Evolutionary conservation across 345 rosid species (phyloP), one percentile per base, ranked within the genome.

Genomic region (Turnera subulata): DNA sequence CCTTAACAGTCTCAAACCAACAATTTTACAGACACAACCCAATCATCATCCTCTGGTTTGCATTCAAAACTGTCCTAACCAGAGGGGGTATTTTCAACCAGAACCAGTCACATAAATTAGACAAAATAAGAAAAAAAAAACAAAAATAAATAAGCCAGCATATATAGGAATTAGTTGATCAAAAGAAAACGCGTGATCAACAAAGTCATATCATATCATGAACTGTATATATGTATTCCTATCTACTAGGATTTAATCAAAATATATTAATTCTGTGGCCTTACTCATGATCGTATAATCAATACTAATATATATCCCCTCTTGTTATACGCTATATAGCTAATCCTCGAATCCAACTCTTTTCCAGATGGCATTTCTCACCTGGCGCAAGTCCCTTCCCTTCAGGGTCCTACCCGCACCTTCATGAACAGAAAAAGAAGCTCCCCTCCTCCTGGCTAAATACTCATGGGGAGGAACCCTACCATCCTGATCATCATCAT

Each of bases 351-450:
- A 78, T 7, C 82, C 82, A 38, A 73, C 74, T 52, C 59, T 71
- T 72, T 78, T 58, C 82, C 82, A 78, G 46, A 78, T 56, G 11
- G 76, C 76, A 40, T 78, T 78, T 54, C 82, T 71, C 60, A 78
- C 82, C 74, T 68, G 69, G 46, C 79, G 50, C 43, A 78, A 66
- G 50, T 78, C 82, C 39, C 82, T 61, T 19, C 82, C 82, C 40
- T 78, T 78, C 37, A 78, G 63, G 22, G 82, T 78, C 72, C 82
- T 67, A 32, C 82, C 79, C 19, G 68, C 45, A 37, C 82, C 82
- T 62, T 74, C 82, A 65, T 78, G 79, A 43, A 74, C 82, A 21
- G 82, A 78, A 38, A 74, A 58, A 6, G 82, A 74, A 45, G 69
- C 76, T 2, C 79, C 78, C 46, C 78, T 56, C 51, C 69, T 68